Evolutionary conservation across 192 early-diverging fungal genomes (phyloP), one percentile per base, ranked within the genome.

Genomic region (Lunasporangiospora selenospora): DNA sequence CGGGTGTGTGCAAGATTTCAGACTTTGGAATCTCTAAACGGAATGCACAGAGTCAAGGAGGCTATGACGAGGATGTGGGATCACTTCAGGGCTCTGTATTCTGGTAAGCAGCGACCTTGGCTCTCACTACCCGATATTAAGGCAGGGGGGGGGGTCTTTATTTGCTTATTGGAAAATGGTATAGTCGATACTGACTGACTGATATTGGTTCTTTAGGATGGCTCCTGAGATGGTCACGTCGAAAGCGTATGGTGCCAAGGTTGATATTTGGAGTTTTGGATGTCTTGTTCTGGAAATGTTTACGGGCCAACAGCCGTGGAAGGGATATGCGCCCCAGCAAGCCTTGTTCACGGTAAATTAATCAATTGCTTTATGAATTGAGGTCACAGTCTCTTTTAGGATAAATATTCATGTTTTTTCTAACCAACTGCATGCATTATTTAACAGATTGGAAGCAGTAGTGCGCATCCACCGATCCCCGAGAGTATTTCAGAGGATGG

Each of bases 261-360:
- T 95, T 4, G 97, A 99, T 65, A 93, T 99, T 39, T 99, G 97
- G 92, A 82, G 84, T 55, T 79, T 91, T 42, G 90, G 96, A 27
- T 98, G 96, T 62, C 77, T 94, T 8, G 92, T 94, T 5, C 75
- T 99, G 48, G 96, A 99, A 67, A 99, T 99, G 97, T 88, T 96
- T 67, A 91, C 95, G 30, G 95, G 93, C 18, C 81, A 87, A 13
- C 88, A 81, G 55, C 91, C 92, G 8, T 94, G 92, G 92, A 73
- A 79, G 21, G 75, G 79, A 37, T 71, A 78, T n/a, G 76, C 80
- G 19, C 80, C 76, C 8, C 61, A 83, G 23, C 78, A 84, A 47
- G 85, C 81, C 3, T 65, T 87, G 24, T 87, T 84, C 50, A 83
- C 78, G 7, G 82, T 85, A 77, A 41, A 79, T 63, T 50, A 18